Base-by-base conservation (phyloP, 768 basidiomycete genomes). In the Lyophyllum semitale region DNA sequence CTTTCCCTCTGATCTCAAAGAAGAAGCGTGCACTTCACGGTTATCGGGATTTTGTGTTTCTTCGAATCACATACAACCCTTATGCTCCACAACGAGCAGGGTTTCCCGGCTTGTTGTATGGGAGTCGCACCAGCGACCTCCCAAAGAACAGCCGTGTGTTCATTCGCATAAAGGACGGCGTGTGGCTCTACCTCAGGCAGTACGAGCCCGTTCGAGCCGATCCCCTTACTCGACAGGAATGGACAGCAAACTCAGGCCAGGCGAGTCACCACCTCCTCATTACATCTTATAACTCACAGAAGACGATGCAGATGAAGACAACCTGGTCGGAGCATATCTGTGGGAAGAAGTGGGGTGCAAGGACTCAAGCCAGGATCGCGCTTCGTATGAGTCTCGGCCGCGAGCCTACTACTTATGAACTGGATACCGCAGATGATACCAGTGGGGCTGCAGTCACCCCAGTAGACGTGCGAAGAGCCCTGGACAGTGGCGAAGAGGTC, bases 121-220 rank as follows among this genome's bases (percentile, higher is more conserved):
- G 32, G 40, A 32, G 43, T 55, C 30, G 55, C 30, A 41, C 20
- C 27, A 27, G 26, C 12, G 41, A 25, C 32, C 20, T 30, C 57
- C 33, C 51, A 66, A 64, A 66, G 73, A 76, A 26, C 1, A 47
- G 53, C 7, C 73, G 67, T 0, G 65, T 59, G 3, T 70, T 65
- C 46, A 78, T 72, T n/a, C 66, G 70, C 7, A 54, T 57, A 37
- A 67, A 66, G 15, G 73, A 62, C 37, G 71, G 62, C 3, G 57
- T 58, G 5, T 78, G 76, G 59, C 77, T 66, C 7, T 64, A 70
- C n/a, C 55, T 55, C 48, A 78, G 73, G 17, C 72, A 76, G 40
- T 71, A 71, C 27, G 61, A 65, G 17, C 70, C 66, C 13, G 65
- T 65, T 29, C 58, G 56, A 0, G 69, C 68, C 70, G 74, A 77